Evolutionary conservation across 805 yeast genomes (phyloP).

Genomic region (Yarrowia porcina): DNA sequence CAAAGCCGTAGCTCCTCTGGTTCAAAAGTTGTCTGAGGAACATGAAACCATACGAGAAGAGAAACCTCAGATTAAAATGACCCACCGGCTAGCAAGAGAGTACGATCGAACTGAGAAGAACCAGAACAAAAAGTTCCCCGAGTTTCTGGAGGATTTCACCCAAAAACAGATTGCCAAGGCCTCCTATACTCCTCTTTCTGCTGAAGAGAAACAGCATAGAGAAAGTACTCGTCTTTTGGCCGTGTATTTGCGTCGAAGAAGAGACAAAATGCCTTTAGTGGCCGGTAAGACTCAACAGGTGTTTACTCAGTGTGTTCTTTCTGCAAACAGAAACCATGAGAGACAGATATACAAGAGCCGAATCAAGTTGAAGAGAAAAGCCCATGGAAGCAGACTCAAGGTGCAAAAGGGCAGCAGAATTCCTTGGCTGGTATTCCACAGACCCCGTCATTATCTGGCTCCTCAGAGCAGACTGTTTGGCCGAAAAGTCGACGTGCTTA

Average conservation of each 20-base stretch:
- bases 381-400: background rate
- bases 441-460: background rate
- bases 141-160: background rate
- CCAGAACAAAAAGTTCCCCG: background rate
- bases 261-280: no score
- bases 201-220: background rate
- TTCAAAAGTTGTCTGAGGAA: background rate
- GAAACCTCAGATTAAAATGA: background rate
- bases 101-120: background rate
- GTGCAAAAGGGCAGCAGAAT: background rate
- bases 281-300: no score
- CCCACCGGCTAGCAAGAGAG: background rate
- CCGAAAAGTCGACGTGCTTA: background rate
- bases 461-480: background rate
- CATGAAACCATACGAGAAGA: background rate
- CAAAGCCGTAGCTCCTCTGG: background rate
- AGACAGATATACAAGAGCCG: background rate
- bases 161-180: background rate
- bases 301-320: constrained; percentile 6
- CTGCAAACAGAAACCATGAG: constrained; percentile 14
- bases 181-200: background rate
- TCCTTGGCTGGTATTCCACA: background rate
- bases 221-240: background rate
- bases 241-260: no score
- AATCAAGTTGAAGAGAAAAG: background rate